Evolutionary conservation across 352 stramenopile genomes (phyloP), one percentile per base, ranked within the genome.

Genomic region (Phytopythium helicoides): DNA sequence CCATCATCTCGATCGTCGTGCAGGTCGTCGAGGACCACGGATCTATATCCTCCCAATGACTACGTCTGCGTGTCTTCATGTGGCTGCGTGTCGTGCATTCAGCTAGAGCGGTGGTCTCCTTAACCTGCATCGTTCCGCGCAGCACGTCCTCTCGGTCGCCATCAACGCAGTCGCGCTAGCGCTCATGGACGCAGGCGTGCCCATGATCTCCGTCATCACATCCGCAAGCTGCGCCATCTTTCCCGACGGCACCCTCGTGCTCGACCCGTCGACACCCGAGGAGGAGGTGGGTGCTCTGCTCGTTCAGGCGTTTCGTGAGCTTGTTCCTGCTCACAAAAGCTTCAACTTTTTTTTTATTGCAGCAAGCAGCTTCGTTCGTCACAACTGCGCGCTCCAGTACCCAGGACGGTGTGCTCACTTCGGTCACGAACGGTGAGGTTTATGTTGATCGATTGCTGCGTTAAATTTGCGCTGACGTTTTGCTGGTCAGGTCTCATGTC

Each of bases 11-110:
- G 64, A 84, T 94, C 59, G 76, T 90, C 26, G 80, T 94, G 26
- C 83, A 94, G 75, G 80, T 94, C 37, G 76, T 94, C 49, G 79
- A 94, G 55, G 79, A 92, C 66, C 76, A 89, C 57, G 83, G 83
- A 41, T 89, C 83, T 36, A 77, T 86, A 33, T 33, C 28, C 28
- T 33, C 28, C 28, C 28, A 33, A 33, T 80, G 55, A 67, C 46
- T 23, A 66, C 28, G 41, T 44, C 36, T 54, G 51, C 36, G 31
- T 26, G 22, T 66, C 41, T 50, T 15, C 26, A 19, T 49, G 33
- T 60, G 7, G 8, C 28, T 9, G 28, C n/a, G n/a, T n/a, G n/a
- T n/a, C n/a, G n/a, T n/a, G n/a, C 28, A 10, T 33, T 33, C 5
- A 33, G 28, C 5, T 33, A n/a, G 25, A 22, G 49, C 22, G 47